These are phyloP conservation scores for Nicotiana otophora DNA, from an alignment of 257 asterid genomes.

Conservation along the genomic window DNA sequence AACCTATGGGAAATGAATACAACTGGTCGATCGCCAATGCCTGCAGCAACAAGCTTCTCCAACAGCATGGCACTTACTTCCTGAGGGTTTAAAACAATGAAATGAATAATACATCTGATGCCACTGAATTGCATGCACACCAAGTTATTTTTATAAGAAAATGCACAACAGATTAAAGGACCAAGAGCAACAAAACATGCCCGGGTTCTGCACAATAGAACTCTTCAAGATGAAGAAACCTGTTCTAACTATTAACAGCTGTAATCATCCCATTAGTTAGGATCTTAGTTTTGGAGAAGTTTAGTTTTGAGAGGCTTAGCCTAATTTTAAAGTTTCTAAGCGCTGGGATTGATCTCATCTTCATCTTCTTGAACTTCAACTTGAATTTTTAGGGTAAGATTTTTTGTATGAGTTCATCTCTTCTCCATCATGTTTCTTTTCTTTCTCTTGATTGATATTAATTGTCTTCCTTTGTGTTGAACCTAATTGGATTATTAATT, in stretches of 20 bases:
- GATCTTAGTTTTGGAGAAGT: background rate
- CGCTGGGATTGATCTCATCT: background rate
- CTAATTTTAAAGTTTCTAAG: background rate
- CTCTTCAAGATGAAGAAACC: background rate
- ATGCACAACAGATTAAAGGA: background rate
- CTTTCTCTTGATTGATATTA: background rate
- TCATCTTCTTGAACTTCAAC: background rate
- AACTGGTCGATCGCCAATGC: conserved; percentile 95
- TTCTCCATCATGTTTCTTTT: background rate
- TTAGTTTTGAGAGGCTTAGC: background rate
- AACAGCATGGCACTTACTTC: conserved; percentile 96
- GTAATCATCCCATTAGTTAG: background rate
- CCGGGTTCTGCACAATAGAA: background rate
- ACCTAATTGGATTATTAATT: background rate
- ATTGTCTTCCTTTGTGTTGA: background rate
- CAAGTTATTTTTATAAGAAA: too few species aligned
- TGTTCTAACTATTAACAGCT: background rate
- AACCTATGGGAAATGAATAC: conserved; percentile 92
- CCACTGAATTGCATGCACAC: background rate
- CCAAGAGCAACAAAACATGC: background rate
- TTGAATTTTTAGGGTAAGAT: background rate
- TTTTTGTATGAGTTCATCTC: background rate
- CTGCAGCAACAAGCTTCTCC: conserved; percentile 83
- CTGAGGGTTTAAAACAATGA: conserved; percentile 33
- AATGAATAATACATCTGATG: background rate